Conservation (phyloP, 306 rosid genomes). For the Alnus glutinosa region DNA sequence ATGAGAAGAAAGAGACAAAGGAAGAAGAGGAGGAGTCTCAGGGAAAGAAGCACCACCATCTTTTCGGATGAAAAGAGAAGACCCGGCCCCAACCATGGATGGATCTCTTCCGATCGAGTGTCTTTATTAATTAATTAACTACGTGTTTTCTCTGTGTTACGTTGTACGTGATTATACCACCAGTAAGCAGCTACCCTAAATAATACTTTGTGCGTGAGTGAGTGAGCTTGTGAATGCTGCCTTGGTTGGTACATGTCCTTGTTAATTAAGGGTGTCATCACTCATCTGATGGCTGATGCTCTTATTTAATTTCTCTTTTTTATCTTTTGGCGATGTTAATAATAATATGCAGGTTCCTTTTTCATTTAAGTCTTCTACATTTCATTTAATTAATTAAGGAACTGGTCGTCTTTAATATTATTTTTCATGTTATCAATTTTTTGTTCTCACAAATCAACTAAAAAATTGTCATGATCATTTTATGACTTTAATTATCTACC, state of each 20-base stretch:
- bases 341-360: no score
- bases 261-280: neutral
- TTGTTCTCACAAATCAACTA: neutral
- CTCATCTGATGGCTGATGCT: no score
- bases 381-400: no score
- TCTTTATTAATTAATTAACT: no score
- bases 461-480: neutral
- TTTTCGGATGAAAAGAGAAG: slow-evolving; percentile 36
- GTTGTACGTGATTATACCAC: neutral
- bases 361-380: no score
- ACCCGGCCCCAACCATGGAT: neutral
- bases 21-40: slow-evolving; percentile 61
- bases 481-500: neutral
- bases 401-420: no score
- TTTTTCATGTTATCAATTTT: neutral
- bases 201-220: neutral
- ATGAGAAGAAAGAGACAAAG: slow-evolving; percentile 60
- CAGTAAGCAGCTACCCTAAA: slow-evolving; percentile 2
- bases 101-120: neutral
- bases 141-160: neutral
- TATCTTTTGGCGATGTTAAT: neutral
- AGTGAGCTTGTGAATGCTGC: neutral
- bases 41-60: slow-evolving; percentile 69
- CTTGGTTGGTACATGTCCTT: slow-evolving; percentile 4
- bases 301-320: no score